These are phyloP conservation scores for Nakaseomyces kungkrabaensis DNA, from an alignment of 1,139 yeast genomes.

Conservation along the genomic window DNA sequence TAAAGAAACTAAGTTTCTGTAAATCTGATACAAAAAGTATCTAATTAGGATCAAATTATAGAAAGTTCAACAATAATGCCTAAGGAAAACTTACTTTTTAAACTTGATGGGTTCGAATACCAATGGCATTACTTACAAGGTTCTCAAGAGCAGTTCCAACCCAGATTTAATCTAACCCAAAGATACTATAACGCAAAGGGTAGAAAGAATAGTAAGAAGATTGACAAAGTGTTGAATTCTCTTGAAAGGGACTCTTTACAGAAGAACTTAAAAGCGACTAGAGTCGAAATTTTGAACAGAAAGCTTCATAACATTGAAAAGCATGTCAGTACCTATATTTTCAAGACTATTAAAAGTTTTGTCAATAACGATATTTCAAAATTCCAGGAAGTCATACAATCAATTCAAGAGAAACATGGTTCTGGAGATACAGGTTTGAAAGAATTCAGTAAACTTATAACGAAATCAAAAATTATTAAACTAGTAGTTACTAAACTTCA, in stretches of 20 bases:
- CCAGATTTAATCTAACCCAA: conserved; percentile 47
- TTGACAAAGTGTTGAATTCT: conserved; percentile 34
- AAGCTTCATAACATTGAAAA: conserved; percentile 42
- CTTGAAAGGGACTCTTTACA: conserved; percentile 35
- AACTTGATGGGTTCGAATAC: conserved; percentile 31
- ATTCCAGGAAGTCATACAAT: conserved; percentile 6
- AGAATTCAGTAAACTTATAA: conserved; percentile 19
- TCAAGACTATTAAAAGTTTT: conserved; percentile 16
- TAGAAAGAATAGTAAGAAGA: conserved; percentile 31
- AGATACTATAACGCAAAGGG: conserved; percentile 41
- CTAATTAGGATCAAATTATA: background rate
- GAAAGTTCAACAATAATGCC: conserved; percentile 7
- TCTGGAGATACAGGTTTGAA: conserved; percentile 9
- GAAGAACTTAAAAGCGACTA: conserved; percentile 37
- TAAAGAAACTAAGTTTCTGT: too few relatives aligned
- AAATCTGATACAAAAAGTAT: too few relatives aligned
- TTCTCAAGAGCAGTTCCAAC: conserved; percentile 27
- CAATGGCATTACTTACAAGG: conserved; percentile 26
- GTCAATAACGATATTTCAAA: conserved; percentile 6
- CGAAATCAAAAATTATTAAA: conserved; percentile 29
- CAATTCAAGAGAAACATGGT: conserved; percentile 11
- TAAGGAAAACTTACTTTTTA: conserved; percentile 27
- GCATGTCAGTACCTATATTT: conserved; percentile 21
- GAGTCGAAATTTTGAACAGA: conserved; percentile 38
- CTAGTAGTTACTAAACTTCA: conserved; percentile 13